Conservation (phyloP, 2,329 filamentous ascomycete genomes). For the Cephalotrichum gorgonifer region DNA sequence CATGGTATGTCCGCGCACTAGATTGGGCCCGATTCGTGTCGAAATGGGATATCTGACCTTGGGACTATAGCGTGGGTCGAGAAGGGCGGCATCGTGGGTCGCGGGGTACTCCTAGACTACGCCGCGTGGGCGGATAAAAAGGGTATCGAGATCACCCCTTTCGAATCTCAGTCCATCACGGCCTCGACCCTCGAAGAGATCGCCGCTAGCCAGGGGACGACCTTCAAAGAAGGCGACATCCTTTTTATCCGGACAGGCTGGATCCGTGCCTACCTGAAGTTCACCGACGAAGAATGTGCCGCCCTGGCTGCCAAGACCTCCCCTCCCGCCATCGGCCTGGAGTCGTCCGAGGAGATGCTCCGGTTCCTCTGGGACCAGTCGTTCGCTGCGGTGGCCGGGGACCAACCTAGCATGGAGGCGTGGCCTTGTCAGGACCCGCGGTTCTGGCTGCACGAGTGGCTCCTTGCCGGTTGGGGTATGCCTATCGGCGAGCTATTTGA, state of each 20-base stretch:
- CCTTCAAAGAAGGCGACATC: constrained; percentile 39
- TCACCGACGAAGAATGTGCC: not conserved
- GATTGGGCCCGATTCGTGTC: not conserved
- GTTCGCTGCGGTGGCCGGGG: constrained; percentile 1
- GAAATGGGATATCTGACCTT: not conserved
- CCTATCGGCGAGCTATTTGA: constrained; percentile 5
- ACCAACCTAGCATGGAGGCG: not conserved
- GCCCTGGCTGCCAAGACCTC: not conserved
- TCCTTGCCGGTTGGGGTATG: constrained; percentile 4
- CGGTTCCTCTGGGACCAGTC: constrained; percentile 2
- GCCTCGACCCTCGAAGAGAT: constrained; percentile 17
- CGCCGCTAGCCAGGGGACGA: constrained; percentile 28
- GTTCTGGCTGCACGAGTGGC: constrained; percentile 4
- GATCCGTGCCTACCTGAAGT: not conserved
- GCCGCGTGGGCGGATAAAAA: constrained; percentile 27
- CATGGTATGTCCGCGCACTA: not conserved
- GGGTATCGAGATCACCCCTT: constrained; percentile 25
- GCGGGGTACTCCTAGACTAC: constrained; percentile 42
- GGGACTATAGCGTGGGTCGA: constrained; percentile 1
- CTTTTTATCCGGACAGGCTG: constrained; percentile 32
- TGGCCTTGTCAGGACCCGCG: not conserved
- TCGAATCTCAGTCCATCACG: constrained; percentile 27
- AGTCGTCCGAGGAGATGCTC: constrained; percentile 4
- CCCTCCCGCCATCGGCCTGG: not conserved
- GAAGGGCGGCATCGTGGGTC: constrained; percentile 18